These are phyloP conservation scores for Wickerhamomyces canadensis DNA, from an alignment of 805 yeast species.

Conservation along the genomic window DNA sequence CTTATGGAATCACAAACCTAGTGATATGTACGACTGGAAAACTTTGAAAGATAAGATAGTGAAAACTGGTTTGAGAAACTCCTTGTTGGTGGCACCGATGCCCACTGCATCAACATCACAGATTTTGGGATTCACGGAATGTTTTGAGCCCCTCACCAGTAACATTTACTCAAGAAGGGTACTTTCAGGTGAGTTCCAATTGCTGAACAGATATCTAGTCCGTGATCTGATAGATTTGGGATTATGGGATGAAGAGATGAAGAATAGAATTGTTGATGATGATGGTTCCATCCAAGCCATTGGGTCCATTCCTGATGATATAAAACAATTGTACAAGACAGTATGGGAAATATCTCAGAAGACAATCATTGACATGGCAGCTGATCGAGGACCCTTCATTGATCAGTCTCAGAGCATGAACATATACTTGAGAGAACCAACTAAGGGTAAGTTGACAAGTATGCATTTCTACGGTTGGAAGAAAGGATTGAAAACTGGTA, in stretches of 20 bases:
- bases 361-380: slow-evolving; percentile 77
- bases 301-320: slow-evolving; percentile 63
- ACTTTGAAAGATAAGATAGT: slow-evolving; percentile 52
- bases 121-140: slow-evolving; percentile 88
- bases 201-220: slow-evolving; percentile 81
- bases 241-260: slow-evolving; percentile 76
- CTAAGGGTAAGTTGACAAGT: slow-evolving; percentile 90
- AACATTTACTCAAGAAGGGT: slow-evolving; percentile 90
- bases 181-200: slow-evolving; percentile 88
- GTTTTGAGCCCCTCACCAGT: slow-evolving; percentile 94
- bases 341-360: slow-evolving; percentile 96
- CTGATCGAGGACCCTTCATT: slow-evolving; percentile 75
- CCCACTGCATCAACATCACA: slow-evolving; percentile 98
- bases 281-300: slow-evolving; percentile 85
- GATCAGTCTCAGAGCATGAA: slow-evolving; percentile 93
- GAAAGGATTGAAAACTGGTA: slow-evolving; percentile 94
- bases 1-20: slow-evolving; percentile 75
- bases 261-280: slow-evolving; percentile 65
- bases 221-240: slow-evolving; percentile 79
- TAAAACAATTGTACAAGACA: slow-evolving; percentile 81
- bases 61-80: slow-evolving; percentile 74
- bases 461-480: slow-evolving; percentile 99
- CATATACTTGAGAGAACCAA: slow-evolving; percentile 77
- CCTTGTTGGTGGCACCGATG: slow-evolving; percentile 90
- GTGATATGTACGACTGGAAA: slow-evolving; percentile 87